These are phyloP conservation scores for Bruguiera sexangula DNA, from an alignment of 345 rosid genomes.

Conservation along the genomic window DNA sequence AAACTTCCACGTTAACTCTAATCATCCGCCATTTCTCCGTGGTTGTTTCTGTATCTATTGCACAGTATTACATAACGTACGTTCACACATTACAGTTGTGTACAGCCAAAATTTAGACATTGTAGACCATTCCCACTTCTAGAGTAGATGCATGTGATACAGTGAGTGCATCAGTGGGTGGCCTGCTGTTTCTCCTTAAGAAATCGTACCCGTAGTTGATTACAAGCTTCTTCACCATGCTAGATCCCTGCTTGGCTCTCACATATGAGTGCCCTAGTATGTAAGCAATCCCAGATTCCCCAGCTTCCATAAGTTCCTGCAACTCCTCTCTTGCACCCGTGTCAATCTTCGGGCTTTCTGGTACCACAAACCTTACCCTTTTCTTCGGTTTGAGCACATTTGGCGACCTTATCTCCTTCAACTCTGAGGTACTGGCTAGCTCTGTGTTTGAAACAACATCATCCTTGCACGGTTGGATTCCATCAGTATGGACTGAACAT, in stretches of 20 bases:
- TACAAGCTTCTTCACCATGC: conserved; percentile 57
- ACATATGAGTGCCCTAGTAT: conserved; percentile 82
- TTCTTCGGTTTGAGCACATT: conserved; percentile 42
- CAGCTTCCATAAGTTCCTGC: conserved; percentile 70
- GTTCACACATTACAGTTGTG: conserved; percentile 1
- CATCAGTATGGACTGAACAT: conserved; percentile 53
- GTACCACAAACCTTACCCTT: conserved; percentile 72
- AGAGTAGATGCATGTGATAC: conserved; percentile 78
- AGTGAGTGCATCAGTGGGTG: conserved; percentile 45
- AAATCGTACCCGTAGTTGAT: conserved; percentile 77
- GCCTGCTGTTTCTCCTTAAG: conserved; percentile 74
- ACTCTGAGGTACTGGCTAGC: conserved; percentile 55
- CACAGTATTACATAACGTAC: conserved; percentile 25
- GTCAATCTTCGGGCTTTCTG: conserved; percentile 66
- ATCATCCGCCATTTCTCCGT: conserved; percentile 11
- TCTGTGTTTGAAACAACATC: conserved; percentile 27
- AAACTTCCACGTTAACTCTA: neutral
- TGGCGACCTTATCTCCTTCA: conserved; percentile 58
- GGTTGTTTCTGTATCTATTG: conserved; percentile 17
- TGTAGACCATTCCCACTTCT: conserved; percentile 89
- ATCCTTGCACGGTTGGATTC: conserved; percentile 54
- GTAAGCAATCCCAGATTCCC: conserved; percentile 86
- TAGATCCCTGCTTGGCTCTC: conserved; percentile 76
- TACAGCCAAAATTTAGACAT: conserved; percentile 41
- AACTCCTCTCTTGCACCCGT: conserved; percentile 56